Evolutionary conservation across 2,329 filamentous ascomycete genomes (phyloP).

Genomic region (Parasarocladium wereldwijsianum): DNA sequence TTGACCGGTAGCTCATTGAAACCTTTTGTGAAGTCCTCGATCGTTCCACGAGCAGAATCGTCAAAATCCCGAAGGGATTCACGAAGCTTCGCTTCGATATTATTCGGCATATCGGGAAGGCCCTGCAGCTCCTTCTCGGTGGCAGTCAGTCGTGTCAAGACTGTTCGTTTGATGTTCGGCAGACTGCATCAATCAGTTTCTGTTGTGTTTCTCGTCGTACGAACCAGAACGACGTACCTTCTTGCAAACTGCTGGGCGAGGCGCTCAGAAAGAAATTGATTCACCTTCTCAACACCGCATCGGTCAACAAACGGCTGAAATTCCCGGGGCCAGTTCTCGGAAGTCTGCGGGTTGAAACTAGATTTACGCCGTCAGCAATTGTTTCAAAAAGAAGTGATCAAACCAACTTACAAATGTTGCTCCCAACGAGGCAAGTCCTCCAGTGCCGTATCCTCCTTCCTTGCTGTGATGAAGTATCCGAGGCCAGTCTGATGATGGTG

Average conservation of each 20-base stretch:
- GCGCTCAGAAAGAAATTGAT: conserved; percentile 35
- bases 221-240: conserved; percentile 19
- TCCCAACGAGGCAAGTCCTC: conserved; percentile 38
- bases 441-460: conserved; percentile 41
- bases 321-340: conserved; percentile 28
- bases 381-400: too few relatives aligned
- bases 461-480: conserved; percentile 69
- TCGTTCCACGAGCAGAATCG: conserved; percentile 33
- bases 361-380: too few relatives aligned
- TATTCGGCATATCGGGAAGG: conserved; percentile 53
- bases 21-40: conserved; percentile 26
- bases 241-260: conserved; percentile 38
- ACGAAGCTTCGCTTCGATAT: conserved; percentile 51
- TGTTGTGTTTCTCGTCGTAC: neutral
- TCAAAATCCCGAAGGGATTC: conserved; percentile 45
- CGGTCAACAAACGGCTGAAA: conserved; percentile 32
- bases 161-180: conserved; percentile 38
- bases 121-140: conserved; percentile 39
- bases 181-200: conserved; percentile 21
- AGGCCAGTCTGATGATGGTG: conserved; percentile 48
- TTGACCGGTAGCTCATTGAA: conserved; percentile 32
- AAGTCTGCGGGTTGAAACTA: conserved; percentile 27
- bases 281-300: conserved; percentile 38
- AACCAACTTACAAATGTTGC: conserved; percentile 31
- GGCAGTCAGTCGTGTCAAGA: conserved; percentile 28